These are phyloP conservation scores for Ustilago vetiveriae DNA, from an alignment of 1,284 basidiomycete species.

Conservation along the genomic window DNA sequence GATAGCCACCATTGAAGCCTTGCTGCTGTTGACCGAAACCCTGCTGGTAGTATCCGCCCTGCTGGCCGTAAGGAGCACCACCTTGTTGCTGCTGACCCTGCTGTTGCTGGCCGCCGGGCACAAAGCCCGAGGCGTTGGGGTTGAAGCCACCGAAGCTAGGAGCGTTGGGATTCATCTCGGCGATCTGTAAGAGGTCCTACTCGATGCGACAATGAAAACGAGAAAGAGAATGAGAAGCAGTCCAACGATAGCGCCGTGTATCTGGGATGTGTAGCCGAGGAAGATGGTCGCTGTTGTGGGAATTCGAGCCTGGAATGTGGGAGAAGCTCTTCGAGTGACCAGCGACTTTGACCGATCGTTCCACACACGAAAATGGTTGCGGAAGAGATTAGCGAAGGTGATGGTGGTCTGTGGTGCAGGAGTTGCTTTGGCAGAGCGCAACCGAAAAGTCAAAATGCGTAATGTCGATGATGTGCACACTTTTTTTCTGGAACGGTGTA, in stretches of 20 bases:
- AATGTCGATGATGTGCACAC: constrained; percentile 2
- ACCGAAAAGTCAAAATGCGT: neutral
- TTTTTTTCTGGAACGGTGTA: neutral
- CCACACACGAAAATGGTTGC: no score
- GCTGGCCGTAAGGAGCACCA: constrained; percentile 36
- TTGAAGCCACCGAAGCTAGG: constrained; percentile 64
- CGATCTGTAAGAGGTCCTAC: neutral
- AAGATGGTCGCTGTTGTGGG: neutral
- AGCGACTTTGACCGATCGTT: neutral
- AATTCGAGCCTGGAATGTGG: neutral
- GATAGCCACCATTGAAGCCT: constrained; percentile 39
- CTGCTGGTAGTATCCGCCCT: constrained; percentile 50
- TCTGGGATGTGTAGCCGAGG: neutral
- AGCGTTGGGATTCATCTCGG: constrained; percentile 66
- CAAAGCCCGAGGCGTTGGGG: constrained; percentile 63
- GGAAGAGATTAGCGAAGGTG: no score
- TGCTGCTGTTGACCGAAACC: constrained; percentile 41
- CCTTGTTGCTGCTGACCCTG: constrained; percentile 50
- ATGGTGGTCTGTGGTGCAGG: constrained; percentile 1
- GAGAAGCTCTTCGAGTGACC: neutral
- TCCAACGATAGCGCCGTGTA: neutral
- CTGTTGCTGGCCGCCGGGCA: constrained; percentile 50
- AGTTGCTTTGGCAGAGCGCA: neutral
- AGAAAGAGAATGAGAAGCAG: neutral
- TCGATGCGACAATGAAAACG: neutral